phyloP scores from a whole-genome alignment of 164 flowering plant species.

The Annona cherimola region DNA sequence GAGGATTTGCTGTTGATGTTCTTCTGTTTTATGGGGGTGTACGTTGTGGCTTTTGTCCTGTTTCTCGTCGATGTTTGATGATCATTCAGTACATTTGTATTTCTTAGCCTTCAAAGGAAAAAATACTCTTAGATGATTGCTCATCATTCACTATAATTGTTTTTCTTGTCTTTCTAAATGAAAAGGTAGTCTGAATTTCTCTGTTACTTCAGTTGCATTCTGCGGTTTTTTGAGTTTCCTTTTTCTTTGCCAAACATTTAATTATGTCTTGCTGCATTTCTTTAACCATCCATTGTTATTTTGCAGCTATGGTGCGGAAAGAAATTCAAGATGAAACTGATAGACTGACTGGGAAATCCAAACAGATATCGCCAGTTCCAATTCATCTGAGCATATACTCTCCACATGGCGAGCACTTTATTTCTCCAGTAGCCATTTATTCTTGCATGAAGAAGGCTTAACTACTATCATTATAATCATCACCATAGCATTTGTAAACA shows the following conservation, averaged over 20 bases:
- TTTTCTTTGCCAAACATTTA: background rate
- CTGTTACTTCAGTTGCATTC: background rate
- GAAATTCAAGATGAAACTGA: slow-evolving; percentile 96
- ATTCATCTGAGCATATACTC: slow-evolving; percentile 93
- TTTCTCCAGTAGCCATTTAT: background rate
- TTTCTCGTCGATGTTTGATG: no score
- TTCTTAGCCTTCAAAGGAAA: no score
- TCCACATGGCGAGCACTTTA: slow-evolving; percentile 58
- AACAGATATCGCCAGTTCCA: slow-evolving; percentile 88
- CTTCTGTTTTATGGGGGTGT: no score
- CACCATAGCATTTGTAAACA: no score
- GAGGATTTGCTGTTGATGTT: no score
- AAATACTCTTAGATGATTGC: no score
- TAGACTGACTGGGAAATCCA: slow-evolving; percentile 74
- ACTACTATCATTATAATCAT: no score
- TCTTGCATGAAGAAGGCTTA: background rate
- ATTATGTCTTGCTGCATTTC: background rate
- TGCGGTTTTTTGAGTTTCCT: background rate
- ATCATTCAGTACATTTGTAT: no score
- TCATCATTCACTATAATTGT: no score
- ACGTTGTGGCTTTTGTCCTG: no score
- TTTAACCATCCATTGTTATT: slow-evolving; percentile 6
- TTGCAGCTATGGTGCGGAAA: slow-evolving; percentile 75
- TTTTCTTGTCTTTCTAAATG: no score
- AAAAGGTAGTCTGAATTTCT: background rate